Evolutionary conservation across 495 filamentous ascomycete species (phyloP), one percentile per base, ranked within the genome.

Genomic region (Podospora australis): DNA sequence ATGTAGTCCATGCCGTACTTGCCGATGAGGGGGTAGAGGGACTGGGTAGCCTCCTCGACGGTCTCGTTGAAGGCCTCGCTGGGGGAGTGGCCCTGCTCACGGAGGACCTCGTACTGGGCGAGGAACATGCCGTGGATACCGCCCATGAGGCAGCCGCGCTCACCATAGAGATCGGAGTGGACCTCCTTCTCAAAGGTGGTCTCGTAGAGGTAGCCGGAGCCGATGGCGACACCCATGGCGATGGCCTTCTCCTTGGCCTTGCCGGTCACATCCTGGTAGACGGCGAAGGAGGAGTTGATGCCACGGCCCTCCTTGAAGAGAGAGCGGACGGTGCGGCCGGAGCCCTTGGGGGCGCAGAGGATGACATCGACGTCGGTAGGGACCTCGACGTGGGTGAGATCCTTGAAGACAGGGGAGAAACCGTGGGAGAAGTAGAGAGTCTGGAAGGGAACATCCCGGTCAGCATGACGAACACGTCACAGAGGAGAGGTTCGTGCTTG

Each of bases 121-220:
- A 98, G 88, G 86, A 98, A 98, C 92, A 98, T 97, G 73, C 92
- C 92, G 80, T 98, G 94, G 74, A 98, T 98, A 72, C 94, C 92
- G 60, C 92, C 94, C 94, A 97, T 98, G 58, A 98, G 77, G 80
- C 94, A 98, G 67, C 94, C 92, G 75, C 92, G 90, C 84, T 98
- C 92, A 71, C 92, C 94, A 78, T 97, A 96, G 53, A 98, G 80
- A 73, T 97, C 94, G 42, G 89, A 96, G 85, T 91, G 95, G 67
- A 97, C 92, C 78, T 97, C 94, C 82, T 97, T 97, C 81, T 97
- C 83, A 66, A 97, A 98, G 66, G 92, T 98, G 57, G 94, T 98
- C 84, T 97, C 87, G 83, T 98, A 98, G 51, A 98, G 87, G 83
- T 98, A 98, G 56, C 92, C 92, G 63, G 80, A 83, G 66, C 90